A percentile compares a stretch with the other conserved stretches of the same genome.
Conservation (phyloP, 108 stramenopile species). For the Cyclostephanos tholiformis region DNA sequence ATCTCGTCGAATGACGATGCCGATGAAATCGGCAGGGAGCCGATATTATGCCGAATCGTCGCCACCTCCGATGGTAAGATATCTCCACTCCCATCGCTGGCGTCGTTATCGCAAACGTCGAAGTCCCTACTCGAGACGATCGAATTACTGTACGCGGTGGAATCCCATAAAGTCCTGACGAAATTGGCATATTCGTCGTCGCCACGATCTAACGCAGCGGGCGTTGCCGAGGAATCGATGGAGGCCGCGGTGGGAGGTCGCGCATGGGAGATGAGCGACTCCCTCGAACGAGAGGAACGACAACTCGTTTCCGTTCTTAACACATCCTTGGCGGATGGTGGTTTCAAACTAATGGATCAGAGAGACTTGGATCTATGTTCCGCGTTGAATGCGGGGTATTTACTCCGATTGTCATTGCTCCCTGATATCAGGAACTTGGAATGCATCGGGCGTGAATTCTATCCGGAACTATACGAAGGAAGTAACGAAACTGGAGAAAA, state of each 20-base stretch:
- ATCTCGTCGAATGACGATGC: neutral
- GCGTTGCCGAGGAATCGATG: too few relatives aligned
- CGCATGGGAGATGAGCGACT: too few relatives aligned
- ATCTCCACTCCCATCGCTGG: conserved; percentile 25
- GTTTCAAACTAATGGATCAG: conserved; percentile 63
- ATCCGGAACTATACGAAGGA: conserved; percentile 58
- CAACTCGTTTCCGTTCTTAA: conserved; percentile 52
- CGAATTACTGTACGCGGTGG: conserved; percentile 60
- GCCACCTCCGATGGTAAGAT: conserved; percentile 61
- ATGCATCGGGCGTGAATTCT: conserved; percentile 61
- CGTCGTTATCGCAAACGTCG: conserved; percentile 27
- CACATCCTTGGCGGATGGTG: conserved; percentile 73
- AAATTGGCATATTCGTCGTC: conserved; percentile 41
- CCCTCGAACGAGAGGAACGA: conserved; percentile 24
- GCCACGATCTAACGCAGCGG: conserved; percentile 13
- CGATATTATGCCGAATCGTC: conserved; percentile 50
- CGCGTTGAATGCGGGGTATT: conserved; percentile 80
- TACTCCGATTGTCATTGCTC: conserved; percentile 69
- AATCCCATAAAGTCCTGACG: conserved; percentile 55
- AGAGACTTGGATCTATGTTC: conserved; percentile 82
- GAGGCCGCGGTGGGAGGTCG: too few relatives aligned
- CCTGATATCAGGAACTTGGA: conserved; percentile 67
- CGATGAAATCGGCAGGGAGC: neutral
- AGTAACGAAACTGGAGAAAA: conserved; percentile 20
- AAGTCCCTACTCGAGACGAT: conserved; percentile 50